phyloP scores from a whole-genome alignment of 352 stramenopile genomes.

The Hyaloperonospora arabidopsidis region DNA sequence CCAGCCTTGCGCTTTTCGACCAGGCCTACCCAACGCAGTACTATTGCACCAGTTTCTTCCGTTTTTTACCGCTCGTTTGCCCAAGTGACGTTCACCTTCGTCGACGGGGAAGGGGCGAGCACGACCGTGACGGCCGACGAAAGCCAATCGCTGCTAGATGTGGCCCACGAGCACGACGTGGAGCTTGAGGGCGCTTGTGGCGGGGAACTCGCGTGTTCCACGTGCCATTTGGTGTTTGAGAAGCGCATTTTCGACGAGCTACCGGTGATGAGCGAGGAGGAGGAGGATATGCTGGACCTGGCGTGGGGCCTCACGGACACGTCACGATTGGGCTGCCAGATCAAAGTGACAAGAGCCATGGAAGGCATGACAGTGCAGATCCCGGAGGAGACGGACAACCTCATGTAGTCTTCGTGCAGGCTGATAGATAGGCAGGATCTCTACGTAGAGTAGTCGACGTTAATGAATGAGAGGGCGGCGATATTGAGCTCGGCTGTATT shows the following conservation, averaged over 20 bases:
- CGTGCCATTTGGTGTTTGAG: constrained; percentile 90
- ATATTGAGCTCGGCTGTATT: too few species aligned
- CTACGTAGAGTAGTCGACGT: too few species aligned
- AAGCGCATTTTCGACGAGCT: constrained; percentile 85
- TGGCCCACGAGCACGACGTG: constrained; percentile 90
- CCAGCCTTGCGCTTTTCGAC: not conserved
- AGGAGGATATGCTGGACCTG: constrained; percentile 94
- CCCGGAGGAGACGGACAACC: constrained; percentile 83
- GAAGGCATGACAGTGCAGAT: constrained; percentile 83
- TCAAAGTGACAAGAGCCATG: constrained; percentile 82
- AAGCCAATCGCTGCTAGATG: constrained; percentile 81
- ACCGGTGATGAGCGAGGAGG: constrained; percentile 86
- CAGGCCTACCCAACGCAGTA: not conserved
- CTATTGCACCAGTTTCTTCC: not conserved
- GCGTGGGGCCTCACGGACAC: constrained; percentile 91
- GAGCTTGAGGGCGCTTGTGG: constrained; percentile 91
- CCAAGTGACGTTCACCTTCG: constrained; percentile 73
- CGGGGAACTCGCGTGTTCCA: constrained; percentile 90
- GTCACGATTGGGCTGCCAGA: constrained; percentile 88
- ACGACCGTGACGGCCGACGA: constrained; percentile 59
- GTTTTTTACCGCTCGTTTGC: constrained; percentile 16
- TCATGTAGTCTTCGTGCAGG: constrained; percentile 47
- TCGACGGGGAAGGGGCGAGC: constrained; percentile 70
- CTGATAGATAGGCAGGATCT: too few species aligned
- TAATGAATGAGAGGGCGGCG: too few species aligned